Percentiles rank a stretch among this genome's conserved stretches.
Conservation (phyloP, 1,284 basidiomycete genomes). For the Agroathelia rolfsii region DNA sequence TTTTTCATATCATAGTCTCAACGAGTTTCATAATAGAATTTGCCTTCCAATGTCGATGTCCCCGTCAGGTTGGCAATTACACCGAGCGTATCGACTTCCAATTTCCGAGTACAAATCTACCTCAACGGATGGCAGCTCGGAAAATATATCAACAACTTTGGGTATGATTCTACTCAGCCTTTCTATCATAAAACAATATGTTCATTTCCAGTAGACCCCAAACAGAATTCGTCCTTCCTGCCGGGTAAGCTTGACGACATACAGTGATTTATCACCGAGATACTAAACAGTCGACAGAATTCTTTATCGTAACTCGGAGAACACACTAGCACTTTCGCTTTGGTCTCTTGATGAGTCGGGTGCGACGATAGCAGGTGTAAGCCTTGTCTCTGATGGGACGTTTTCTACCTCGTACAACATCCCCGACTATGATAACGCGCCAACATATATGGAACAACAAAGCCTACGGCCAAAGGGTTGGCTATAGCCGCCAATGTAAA, state of each 20-base stretch:
- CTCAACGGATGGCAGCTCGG: conserved; percentile 45
- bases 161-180: conserved; percentile 21
- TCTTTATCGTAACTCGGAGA: conserved; percentile 27
- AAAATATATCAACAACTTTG: conserved; percentile 41
- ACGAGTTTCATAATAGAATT: conserved; percentile 17
- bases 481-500: too few relatives aligned
- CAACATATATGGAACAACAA: conserved; percentile 24
- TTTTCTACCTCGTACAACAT: conserved; percentile 28
- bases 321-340: conserved; percentile 35
- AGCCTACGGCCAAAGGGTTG: too few relatives aligned
- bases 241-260: conserved; percentile 24
- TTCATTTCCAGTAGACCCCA: conserved; percentile 30
- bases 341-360: conserved; percentile 35
- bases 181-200: conserved; percentile 11
- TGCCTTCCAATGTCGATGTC: conserved; percentile 31
- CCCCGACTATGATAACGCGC: conserved; percentile 24
- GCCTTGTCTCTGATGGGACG: conserved; percentile 31
- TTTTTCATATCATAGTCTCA: too few relatives aligned
- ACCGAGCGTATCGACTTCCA: conserved; percentile 30
- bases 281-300: conserved; percentile 24
- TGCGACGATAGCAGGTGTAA: conserved; percentile 29
- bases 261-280: neutral
- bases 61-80: conserved; percentile 35
- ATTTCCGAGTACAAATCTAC: conserved; percentile 40
- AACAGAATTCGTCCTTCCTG: conserved; percentile 36